A percentile compares a stretch with the other conserved stretches of the same genome.
Conservation (phyloP, 108 stramenopile species). For the Nitzschia sp. region DNA sequence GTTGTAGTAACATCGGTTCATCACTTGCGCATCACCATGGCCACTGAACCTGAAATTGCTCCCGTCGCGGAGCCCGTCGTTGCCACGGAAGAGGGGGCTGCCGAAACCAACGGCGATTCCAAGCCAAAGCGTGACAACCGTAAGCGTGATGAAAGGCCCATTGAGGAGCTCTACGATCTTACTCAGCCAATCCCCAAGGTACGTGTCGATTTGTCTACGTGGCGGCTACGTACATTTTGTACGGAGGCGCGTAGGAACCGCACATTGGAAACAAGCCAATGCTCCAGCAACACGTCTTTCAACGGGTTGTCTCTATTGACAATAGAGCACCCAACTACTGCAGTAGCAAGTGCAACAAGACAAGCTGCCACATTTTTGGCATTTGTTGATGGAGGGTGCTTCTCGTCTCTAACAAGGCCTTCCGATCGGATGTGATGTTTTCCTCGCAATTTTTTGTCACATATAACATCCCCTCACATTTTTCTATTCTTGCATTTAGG, state of each 20-base stretch:
- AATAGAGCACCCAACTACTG: no score
- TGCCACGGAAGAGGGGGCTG: constrained; percentile 6
- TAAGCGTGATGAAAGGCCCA: constrained; percentile 46
- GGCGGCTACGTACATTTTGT: constrained; percentile 9
- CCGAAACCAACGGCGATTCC: constrained; percentile 19
- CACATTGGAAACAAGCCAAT: background rate
- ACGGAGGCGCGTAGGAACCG: constrained; percentile 12
- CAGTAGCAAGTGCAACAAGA: no score
- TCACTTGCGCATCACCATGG: constrained; percentile 10
- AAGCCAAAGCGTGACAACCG: constrained; percentile 39
- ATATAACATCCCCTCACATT: background rate
- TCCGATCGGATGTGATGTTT: no score
- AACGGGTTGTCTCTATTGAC: no score
- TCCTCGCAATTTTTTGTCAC: background rate
- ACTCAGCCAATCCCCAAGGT: constrained; percentile 81
- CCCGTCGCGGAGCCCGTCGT: constrained; percentile 23
- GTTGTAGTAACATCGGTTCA: no score
- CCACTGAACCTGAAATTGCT: constrained; percentile 10
- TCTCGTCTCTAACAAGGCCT: no score
- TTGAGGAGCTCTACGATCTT: constrained; percentile 84
- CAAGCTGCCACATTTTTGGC: no score
- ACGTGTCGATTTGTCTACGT: constrained; percentile 32
- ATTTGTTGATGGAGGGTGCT: no score
- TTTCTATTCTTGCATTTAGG: constrained; percentile 42
- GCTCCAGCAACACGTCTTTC: no score